These are phyloP conservation scores for Mycena pura DNA, from an alignment of 768 basidiomycete species.

Conservation along the genomic window DNA sequence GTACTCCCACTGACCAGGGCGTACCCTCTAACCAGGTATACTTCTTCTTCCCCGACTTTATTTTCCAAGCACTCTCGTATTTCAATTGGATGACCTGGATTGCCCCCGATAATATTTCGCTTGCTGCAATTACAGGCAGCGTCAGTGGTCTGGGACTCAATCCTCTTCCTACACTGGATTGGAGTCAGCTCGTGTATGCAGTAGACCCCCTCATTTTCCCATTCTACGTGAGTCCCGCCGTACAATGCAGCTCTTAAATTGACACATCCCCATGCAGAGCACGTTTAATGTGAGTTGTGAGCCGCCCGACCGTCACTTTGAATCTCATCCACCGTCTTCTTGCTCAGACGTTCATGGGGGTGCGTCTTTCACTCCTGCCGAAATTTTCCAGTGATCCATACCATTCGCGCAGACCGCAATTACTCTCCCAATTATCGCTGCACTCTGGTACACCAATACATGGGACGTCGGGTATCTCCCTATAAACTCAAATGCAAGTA, in stretches of 20 bases:
- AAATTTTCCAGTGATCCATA: neutral
- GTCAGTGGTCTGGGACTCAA: constrained; percentile 41
- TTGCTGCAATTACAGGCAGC: constrained; percentile 38
- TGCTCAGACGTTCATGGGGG: constrained; percentile 16
- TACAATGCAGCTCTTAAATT: neutral
- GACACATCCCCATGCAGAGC: constrained; percentile 3
- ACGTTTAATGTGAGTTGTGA: constrained; percentile 18
- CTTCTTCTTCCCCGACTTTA: constrained; percentile 40
- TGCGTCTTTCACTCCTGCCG: neutral
- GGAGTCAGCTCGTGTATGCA: constrained; percentile 34
- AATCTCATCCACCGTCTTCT: no score
- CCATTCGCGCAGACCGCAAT: neutral
- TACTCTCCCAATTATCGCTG: constrained; percentile 14
- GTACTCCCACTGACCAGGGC: neutral
- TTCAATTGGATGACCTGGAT: constrained; percentile 51
- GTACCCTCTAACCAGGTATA: neutral
- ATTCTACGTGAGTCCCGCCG: constrained; percentile 42
- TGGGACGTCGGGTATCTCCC: constrained; percentile 48
- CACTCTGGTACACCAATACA: constrained; percentile 35
- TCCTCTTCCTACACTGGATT: constrained; percentile 43
- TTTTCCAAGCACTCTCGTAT: constrained; percentile 36
- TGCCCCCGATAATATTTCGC: constrained; percentile 39
- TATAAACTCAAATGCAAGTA: constrained; percentile 42
- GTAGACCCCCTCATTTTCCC: constrained; percentile 39
- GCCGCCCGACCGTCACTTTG: no score